These are phyloP conservation scores for barrel medic (Medicago truncatula) DNA, from an alignment of 306 rosid species.

Conservation along the genomic window DNA sequence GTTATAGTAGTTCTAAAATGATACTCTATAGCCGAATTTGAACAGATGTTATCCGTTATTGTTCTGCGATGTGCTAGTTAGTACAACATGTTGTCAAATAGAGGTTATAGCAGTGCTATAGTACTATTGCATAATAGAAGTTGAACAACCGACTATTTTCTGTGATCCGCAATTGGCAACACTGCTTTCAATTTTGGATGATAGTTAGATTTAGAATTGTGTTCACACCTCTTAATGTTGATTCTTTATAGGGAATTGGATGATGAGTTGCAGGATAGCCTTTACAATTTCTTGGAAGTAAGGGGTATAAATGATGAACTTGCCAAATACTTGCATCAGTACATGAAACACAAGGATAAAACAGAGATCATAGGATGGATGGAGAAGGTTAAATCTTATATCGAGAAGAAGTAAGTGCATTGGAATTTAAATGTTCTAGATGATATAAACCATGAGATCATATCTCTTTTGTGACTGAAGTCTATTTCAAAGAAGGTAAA, in stretches of 20 bases:
- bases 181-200: neutral
- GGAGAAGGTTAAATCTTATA: slow-evolving; percentile 68
- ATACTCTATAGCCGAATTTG: neutral
- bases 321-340: slow-evolving; percentile 71
- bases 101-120: neutral
- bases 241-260: slow-evolving; percentile 78
- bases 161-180: neutral
- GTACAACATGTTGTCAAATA: neutral
- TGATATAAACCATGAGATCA: slow-evolving; percentile 25
- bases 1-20: neutral
- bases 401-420: slow-evolving; percentile 61
- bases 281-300: slow-evolving; percentile 79
- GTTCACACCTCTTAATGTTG: slow-evolving; percentile 25
- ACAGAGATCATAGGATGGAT: slow-evolving; percentile 78
- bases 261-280: slow-evolving; percentile 75
- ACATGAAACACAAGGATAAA: slow-evolving; percentile 82
- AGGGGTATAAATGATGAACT: slow-evolving; percentile 75
- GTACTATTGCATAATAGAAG: neutral
- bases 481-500: slow-evolving; percentile 19
- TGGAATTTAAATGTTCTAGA: slow-evolving; percentile 37
- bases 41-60: neutral
- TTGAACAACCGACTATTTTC: neutral
- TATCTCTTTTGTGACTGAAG: slow-evolving; percentile 32
- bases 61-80: neutral
- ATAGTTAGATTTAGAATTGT: slow-evolving; percentile 6